Evolutionary conservation across 2,329 filamentous ascomycete genomes (phyloP).

Genomic region (Sporothrix globosa): DNA sequence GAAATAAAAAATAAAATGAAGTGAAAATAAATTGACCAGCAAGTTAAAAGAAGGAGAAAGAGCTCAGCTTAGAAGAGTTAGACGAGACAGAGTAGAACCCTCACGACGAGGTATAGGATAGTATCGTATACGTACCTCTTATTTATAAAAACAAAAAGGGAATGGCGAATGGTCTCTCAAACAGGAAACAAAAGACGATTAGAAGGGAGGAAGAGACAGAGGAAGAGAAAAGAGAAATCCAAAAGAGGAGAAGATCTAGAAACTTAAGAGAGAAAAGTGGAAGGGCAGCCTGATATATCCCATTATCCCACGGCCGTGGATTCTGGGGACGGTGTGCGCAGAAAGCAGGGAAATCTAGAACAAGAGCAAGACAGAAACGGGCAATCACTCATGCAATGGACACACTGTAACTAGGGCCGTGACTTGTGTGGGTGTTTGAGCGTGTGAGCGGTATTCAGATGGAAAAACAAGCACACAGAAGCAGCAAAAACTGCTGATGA

Average conservation of each 20-base stretch:
- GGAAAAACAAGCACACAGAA: conserved; percentile 11
- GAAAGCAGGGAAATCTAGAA: not conserved
- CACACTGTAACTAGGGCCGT: not conserved
- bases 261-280: not conserved
- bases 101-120: too few species aligned
- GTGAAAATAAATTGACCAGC: conserved; percentile 14
- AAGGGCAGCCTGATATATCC: conserved; percentile 27
- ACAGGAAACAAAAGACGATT: conserved; percentile 12
- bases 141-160: conserved; percentile 20
- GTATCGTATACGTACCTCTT: conserved; percentile 27
- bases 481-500: conserved; percentile 30
- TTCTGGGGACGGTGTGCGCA: not conserved
- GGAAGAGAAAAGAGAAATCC: conserved; percentile 2
- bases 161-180: conserved; percentile 10
- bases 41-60: conserved; percentile 21
- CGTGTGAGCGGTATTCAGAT: conserved; percentile 7
- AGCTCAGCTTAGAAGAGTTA: conserved; percentile 35
- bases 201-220: not conserved
- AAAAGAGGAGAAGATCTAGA: conserved; percentile 7
- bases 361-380: conserved; percentile 11
- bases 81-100: not conserved
- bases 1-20: conserved; percentile 18
- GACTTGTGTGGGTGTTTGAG: too few species aligned
- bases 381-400: conserved; percentile 7
- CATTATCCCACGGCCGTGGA: not conserved